These are phyloP conservation scores for Fraxinus quadrangulata DNA, from an alignment of 257 asterid species.

Conservation along the genomic window DNA sequence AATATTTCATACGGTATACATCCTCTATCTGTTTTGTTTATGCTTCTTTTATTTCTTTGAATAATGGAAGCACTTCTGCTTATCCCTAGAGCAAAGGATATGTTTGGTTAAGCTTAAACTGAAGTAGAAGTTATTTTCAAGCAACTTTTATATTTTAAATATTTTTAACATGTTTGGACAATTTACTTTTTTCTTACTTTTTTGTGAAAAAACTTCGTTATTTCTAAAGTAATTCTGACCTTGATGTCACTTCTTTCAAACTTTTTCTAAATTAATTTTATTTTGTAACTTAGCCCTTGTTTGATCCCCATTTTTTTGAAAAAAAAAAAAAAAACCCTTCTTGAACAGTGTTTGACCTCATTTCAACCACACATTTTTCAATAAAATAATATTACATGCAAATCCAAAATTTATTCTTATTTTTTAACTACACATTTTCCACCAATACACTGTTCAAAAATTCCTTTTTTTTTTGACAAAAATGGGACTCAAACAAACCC, in stretches of 20 bases:
- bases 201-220: not conserved
- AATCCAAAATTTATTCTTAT: too few species aligned
- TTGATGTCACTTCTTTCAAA: not conserved
- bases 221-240: not conserved
- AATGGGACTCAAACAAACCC: too few species aligned
- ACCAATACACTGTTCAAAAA: too few species aligned
- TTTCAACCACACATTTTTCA: too few species aligned
- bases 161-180: not conserved
- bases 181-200: not conserved
- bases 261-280: too few species aligned
- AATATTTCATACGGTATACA: constrained; percentile 56
- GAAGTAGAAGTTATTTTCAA: not conserved
- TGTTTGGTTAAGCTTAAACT: not conserved
- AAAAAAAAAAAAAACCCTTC: too few species aligned
- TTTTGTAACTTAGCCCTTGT: too few species aligned
- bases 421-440: too few species aligned
- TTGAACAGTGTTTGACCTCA: too few species aligned
- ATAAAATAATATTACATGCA: too few species aligned
- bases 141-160: not conserved
- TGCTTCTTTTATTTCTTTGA: not conserved
- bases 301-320: too few species aligned
- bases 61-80: not conserved
- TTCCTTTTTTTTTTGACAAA: too few species aligned
- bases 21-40: not conserved
- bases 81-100: not conserved